Conservation (phyloP, 75 land plant species). For the Chamaecyparis obtusa region DNA sequence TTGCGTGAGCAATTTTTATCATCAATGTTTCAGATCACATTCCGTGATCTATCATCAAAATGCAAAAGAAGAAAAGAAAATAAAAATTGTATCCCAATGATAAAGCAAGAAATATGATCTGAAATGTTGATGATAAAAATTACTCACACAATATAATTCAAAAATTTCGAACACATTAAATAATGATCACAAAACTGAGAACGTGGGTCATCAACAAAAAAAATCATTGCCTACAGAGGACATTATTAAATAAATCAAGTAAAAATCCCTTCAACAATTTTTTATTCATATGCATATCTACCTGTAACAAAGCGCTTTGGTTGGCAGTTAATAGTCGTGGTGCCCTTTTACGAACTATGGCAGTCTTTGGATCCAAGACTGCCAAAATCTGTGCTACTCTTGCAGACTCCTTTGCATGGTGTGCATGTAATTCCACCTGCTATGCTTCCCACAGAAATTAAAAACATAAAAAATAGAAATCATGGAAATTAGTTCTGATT, state of each 20-base stretch:
- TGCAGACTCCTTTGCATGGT: slow-evolving; percentile 87
- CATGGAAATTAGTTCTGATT: neutral
- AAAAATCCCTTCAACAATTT: neutral
- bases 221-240: neutral
- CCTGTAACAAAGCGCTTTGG: slow-evolving; percentile 89
- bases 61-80: too few species aligned
- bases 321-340: slow-evolving; percentile 74
- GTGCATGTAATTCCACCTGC: slow-evolving; percentile 83
- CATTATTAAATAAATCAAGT: neutral
- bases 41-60: too few species aligned
- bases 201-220: neutral
- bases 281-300: slow-evolving; percentile 10
- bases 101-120: too few species aligned
- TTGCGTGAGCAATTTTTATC: too few species aligned
- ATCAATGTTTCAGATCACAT: too few species aligned
- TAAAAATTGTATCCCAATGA: too few species aligned
- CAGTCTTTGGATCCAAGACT: slow-evolving; percentile 78
- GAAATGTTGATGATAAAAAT: too few species aligned
- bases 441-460: neutral
- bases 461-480: neutral
- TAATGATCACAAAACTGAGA: too few species aligned
- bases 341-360: slow-evolving; percentile 53
- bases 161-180: too few species aligned
- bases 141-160: too few species aligned
- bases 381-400: slow-evolving; percentile 58